phyloP scores from a whole-genome alignment of 139 green algal genomes.

The Tetradesmus obliquus region DNA sequence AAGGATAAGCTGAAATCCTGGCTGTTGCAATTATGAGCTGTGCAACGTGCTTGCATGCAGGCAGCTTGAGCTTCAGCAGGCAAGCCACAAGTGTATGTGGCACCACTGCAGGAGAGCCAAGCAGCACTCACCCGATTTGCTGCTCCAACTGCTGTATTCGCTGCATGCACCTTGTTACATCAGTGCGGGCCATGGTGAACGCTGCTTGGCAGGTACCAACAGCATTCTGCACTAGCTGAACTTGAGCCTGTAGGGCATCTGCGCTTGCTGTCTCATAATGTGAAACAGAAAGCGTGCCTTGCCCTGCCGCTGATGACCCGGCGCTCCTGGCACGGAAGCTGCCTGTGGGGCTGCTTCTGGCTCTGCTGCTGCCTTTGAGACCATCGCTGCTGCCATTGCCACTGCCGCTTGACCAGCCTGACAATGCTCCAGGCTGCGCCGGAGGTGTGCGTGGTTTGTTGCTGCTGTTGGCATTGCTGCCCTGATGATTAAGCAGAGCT shows the following conservation, averaged over 20 bases:
- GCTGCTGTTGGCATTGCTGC: neutral
- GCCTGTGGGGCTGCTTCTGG: neutral
- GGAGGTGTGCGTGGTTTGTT: neutral
- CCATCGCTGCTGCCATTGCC: neutral
- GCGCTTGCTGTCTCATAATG: conserved; percentile 17
- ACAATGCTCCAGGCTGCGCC: neutral
- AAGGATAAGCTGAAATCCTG: too few relatives aligned
- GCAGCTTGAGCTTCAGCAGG: too few relatives aligned
- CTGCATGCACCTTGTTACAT: neutral
- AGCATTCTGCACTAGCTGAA: conserved; percentile 33
- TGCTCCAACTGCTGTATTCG: conserved; percentile 36
- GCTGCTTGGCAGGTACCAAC: conserved; percentile 9
- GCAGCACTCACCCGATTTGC: conserved; percentile 1
- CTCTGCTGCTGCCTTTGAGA: neutral
- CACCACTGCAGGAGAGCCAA: too few relatives aligned
- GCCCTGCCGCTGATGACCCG: neutral
- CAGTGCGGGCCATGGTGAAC: neutral
- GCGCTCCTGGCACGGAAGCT: neutral
- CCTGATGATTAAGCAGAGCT: neutral
- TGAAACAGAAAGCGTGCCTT: neutral
- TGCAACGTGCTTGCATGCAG: too few relatives aligned
- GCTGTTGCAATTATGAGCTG: too few relatives aligned
- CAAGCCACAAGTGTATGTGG: too few relatives aligned
- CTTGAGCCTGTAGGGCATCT: conserved; percentile 10
- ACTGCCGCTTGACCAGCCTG: neutral